phyloP scores from a whole-genome alignment of 78 protist species.

The Chrysochromulina parva region DNA sequence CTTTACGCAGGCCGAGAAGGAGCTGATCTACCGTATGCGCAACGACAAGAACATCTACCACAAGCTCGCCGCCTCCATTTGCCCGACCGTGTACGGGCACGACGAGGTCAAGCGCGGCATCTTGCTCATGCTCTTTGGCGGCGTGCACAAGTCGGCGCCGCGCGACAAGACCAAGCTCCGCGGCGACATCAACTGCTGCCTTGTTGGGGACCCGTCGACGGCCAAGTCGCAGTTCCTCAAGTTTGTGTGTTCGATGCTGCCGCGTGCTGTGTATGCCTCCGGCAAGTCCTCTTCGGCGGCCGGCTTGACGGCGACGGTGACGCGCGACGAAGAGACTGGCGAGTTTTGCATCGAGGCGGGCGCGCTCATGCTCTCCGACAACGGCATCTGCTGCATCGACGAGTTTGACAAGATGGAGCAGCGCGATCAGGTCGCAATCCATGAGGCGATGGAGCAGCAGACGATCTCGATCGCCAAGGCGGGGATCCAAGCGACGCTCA shows the following conservation, averaged over 20 bases:
- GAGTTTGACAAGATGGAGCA: conserved; percentile 77
- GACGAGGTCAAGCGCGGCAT: conserved; percentile 92
- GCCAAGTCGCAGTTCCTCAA: conserved; percentile 97
- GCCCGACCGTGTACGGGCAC: conserved; percentile 90
- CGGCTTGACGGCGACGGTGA: conserved; percentile 97
- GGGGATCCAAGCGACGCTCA: conserved; percentile 93
- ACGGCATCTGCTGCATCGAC: conserved; percentile 99
- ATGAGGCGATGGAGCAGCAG: conserved; percentile 99
- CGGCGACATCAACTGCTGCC: conserved; percentile 98
- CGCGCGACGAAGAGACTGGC: conserved; percentile 93
- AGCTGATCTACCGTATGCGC: conserved; percentile 52
- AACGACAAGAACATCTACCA: conserved; percentile 50
- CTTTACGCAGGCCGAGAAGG: not conserved
- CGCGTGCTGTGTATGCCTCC: conserved; percentile 97
- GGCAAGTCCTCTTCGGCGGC: conserved; percentile 68
- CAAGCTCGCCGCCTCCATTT: conserved; percentile 62
- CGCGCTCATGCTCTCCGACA: conserved; percentile 99
- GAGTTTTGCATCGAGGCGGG: conserved; percentile 99
- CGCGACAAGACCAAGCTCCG: conserved; percentile 71
- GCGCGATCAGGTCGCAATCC: conserved; percentile 49
- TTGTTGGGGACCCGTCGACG: conserved; percentile 98
- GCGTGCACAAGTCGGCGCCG: conserved; percentile 92
- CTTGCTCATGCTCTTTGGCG: conserved; percentile 95
- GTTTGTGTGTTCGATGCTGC: conserved; percentile 88
- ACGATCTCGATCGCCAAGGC: conserved; percentile 99